Evolutionary conservation across 129 eudicot species (phyloP).

Genomic region (Helianthus annuus): HanXRQr2.0-SUNRISE NC_035446.2:104306699-104307198

Average conservation of each 20-base stretch:
- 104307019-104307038: background rate
- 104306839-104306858: constrained; percentile 26
- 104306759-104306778: constrained; percentile 77
- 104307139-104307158: no score
- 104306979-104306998: constrained; percentile 4
- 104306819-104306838: constrained; percentile 35
- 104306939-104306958: background rate
- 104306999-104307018: background rate
- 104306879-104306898: constrained; percentile 7
- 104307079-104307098: no score
- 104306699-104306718: background rate
- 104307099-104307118: no score
- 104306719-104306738: background rate
- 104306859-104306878: constrained; percentile 13
- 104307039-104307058: no score
- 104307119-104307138: no score
- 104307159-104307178: no score
- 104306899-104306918: constrained; percentile 6
- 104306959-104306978: constrained; percentile 10
- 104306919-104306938: constrained; percentile 26
- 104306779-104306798: constrained; percentile 5
- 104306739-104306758: constrained; percentile 73
- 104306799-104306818: constrained; percentile 29
- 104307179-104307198: no score
- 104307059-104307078: no score